Percentiles rank a stretch among this genome's conserved stretches.
phyloP scores from a whole-genome alignment of 2,329 filamentous ascomycete genomes.

The Metarhizium album region DNA sequence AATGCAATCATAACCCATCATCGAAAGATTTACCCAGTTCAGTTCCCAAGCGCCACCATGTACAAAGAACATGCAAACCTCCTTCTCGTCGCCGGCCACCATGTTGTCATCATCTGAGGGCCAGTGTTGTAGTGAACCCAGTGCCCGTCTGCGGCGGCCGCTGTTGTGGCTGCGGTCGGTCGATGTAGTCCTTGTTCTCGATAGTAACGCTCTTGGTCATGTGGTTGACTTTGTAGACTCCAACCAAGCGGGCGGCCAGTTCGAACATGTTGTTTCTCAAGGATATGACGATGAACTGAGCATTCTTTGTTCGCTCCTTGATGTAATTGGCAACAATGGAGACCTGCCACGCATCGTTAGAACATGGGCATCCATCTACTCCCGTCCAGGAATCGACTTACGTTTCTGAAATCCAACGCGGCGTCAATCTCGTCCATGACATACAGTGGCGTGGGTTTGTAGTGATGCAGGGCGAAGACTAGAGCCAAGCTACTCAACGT shows the following conservation, averaged over 20 bases:
- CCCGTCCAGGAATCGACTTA: constrained; percentile 38
- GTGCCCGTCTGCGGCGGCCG: constrained; percentile 20
- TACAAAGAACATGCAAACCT: constrained; percentile 1
- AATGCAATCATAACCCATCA: background rate
- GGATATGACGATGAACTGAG: constrained; percentile 97
- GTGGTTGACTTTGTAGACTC: constrained; percentile 99
- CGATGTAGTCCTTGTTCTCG: constrained; percentile 71
- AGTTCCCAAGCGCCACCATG: background rate
- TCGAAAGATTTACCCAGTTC: background rate
- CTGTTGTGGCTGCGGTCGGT: constrained; percentile 21
- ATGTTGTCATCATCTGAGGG: constrained; percentile 18
- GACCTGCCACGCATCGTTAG: constrained; percentile 42
- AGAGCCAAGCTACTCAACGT: constrained; percentile 85
- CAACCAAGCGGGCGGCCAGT: constrained; percentile 85
- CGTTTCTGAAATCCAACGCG: constrained; percentile 93
- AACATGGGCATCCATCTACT: background rate
- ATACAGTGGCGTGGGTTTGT: constrained; percentile 93
- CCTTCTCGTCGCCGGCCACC: background rate
- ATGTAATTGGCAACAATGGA: constrained; percentile 98
- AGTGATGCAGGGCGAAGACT: constrained; percentile 97
- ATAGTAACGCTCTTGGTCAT: constrained; percentile 93
- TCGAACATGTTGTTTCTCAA: constrained; percentile 99
- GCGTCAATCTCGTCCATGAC: constrained; percentile 99
- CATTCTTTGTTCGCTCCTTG: constrained; percentile 98
- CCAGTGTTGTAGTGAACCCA: constrained; percentile 23